Evolutionary conservation across 2,329 filamentous ascomycete species (phyloP), one percentile per base, ranked within the genome.

Genomic region (Purpureocillium takamizusanense): DNA sequence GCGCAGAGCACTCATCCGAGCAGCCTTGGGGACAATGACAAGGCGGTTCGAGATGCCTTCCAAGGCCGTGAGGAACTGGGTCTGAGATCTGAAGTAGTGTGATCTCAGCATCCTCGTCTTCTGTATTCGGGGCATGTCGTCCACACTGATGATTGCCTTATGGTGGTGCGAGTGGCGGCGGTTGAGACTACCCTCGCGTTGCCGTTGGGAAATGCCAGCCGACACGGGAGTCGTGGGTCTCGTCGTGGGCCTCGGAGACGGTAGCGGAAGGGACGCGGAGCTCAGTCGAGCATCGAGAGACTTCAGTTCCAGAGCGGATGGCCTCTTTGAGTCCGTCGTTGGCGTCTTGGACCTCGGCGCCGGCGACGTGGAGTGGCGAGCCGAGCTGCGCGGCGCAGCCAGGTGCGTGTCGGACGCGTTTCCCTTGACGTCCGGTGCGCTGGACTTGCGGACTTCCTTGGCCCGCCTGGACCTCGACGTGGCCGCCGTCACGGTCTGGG

Each of bases 1-100:
- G 41, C 86, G 75, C 33, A 92, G 65, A 31, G 86, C 86, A 58
- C 86, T 92, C 49, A 92, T 70, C 25, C 86, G 78, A 31, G 86
- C 86, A 27, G 81, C 78, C 55, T 92, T 92, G 2, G 86, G 86
- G 5, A 92, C 86, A 38, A 83, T 72, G 6, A 92, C 83, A 33
- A 92, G 65, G n/a, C 85, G 78, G 54, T 87, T 89, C 3, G 86
- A 92, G 38, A 92, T 90, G 47, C 84, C 82, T 56, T 90, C 84
- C 13, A 92, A 69, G 1, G 86, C 86, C 4, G 80, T 83, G 43
- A 92, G 56, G 53, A 92, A 89, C 48, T 86, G 82, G 1, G 84
- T 89, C 59, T 92, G 75, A 43, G 79, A 86, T 38, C 84, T 72
- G 55, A 90, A 92, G 57, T 92, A 92, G 56, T 92, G 86, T 42